Evolutionary conservation across 345 rosid species (phyloP), one percentile per base, ranked within the genome.

Genomic region (Moricandia moricandioides): DNA sequence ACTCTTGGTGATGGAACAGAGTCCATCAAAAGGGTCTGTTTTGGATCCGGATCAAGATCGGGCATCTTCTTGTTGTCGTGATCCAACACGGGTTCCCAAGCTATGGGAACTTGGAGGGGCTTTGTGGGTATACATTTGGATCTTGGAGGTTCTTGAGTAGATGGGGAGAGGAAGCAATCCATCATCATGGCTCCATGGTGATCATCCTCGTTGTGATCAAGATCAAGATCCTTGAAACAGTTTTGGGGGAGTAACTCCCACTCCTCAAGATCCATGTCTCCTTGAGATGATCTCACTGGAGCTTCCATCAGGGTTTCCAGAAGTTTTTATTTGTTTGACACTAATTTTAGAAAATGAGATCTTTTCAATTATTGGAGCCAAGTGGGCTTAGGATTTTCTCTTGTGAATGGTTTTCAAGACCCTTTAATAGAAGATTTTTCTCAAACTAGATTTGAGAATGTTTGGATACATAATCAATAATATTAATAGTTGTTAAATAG

Each of bases 191-290:
- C 55, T 39, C 64, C 71, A 47, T 72, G 74, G 29, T 76, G 70
- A 62, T 58, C 66, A 1, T 87, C 78, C 5, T 81, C 85, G 7
- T 49, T 6, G 3, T 69, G 74, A 74, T 84, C 87, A 33, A 82
- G 87, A 39, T 78, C 82, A 69, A 77, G 66, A 37, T 64, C 70
- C 26, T 65, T 62, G 65, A 82, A 82, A 26, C 86, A 81, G 37
- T 74, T 82, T 37, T 72, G 82, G 10, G 96, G 86, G 6, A 95
- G 87, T 52, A 90, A 71, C 71, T 90, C 98, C 99, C 99, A 95
- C 49, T 88, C 97, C 0, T 92, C 91, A 34, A 87, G 86, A 86
- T 92, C 96, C 96, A 88, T 90, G 39, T 69, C 56, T 39, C 7
- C 63, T 62, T 76, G 76, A 70, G 37, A 60, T 1, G 78, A 67